These are phyloP conservation scores for Russula virescens DNA, from an alignment of 768 basidiomycete genomes.

Conservation along the genomic window DNA sequence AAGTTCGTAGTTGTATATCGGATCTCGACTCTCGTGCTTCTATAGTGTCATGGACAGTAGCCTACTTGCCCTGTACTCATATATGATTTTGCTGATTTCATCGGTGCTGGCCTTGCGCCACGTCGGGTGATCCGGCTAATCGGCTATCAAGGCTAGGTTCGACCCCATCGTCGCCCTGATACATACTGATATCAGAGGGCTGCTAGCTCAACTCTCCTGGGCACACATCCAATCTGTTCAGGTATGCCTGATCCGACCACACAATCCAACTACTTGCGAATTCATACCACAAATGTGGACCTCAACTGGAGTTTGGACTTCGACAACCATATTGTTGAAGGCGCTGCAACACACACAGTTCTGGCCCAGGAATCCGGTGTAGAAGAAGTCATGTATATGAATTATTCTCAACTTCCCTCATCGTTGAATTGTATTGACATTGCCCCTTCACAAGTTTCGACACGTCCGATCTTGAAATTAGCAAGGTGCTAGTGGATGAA, in stretches of 20 bases:
- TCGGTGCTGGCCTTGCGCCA: no score
- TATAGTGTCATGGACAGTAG: background rate
- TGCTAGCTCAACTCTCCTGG: no score
- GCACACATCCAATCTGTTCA: background rate
- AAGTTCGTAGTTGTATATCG: background rate
- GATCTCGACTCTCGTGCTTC: background rate
- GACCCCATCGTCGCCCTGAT: no score
- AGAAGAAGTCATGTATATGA: constrained; percentile 49
- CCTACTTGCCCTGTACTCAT: background rate
- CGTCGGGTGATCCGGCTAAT: background rate
- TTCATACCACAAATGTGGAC: constrained; percentile 59
- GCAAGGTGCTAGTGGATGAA: constrained; percentile 48
- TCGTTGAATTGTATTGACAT: background rate
- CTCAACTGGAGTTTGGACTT: constrained; percentile 84
- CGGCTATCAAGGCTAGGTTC: background rate
- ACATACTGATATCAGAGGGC: no score
- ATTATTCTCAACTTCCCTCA: constrained; percentile 24
- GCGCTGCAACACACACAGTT: constrained; percentile 61
- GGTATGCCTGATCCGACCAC: constrained; percentile 54
- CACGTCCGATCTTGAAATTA: constrained; percentile 61
- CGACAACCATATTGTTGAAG: constrained; percentile 48
- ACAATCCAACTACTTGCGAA: constrained; percentile 71
- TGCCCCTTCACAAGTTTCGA: constrained; percentile 50
- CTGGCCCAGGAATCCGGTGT: constrained; percentile 48
- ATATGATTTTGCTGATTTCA: background rate